Percentiles rank a stretch among this genome's conserved stretches.
Conservation (phyloP, 2,329 filamentous ascomycete species). For the Neopestalotiopsis sp. region DNA sequence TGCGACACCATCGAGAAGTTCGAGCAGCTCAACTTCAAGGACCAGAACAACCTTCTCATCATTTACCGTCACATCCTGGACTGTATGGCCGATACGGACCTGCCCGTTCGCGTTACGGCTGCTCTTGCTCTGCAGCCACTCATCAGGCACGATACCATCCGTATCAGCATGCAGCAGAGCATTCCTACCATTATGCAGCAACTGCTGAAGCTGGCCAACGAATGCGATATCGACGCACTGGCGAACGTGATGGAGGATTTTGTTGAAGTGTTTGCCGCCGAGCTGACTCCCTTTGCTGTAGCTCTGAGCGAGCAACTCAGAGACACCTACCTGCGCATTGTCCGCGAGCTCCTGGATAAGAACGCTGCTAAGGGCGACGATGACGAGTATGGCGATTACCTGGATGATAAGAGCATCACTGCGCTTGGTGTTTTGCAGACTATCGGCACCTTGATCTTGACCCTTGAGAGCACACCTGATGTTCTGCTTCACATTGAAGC, state of each 20-base stretch:
- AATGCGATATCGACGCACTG: conserved; percentile 95
- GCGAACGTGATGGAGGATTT: conserved; percentile 99
- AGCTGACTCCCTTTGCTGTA: conserved; percentile 95
- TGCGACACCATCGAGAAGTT: conserved; percentile 99
- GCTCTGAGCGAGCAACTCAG: conserved; percentile 93
- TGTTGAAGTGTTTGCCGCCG: conserved; percentile 96
- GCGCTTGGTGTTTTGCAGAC: conserved; percentile 95
- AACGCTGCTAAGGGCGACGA: conserved; percentile 78
- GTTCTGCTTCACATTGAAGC: conserved; percentile 93
- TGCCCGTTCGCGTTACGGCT: conserved; percentile 93
- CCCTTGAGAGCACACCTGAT: conserved; percentile 94
- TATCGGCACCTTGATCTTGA: conserved; percentile 95
- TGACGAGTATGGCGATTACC: conserved; percentile 84
- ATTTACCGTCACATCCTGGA: conserved; percentile 97
- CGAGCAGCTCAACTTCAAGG: conserved; percentile 95
- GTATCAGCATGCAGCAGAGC: conserved; percentile 93
- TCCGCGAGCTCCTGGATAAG: conserved; percentile 88
- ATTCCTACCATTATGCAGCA: conserved; percentile 99
- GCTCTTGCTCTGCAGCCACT: conserved; percentile 92
- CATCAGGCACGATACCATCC: conserved; percentile 93
- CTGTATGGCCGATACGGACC: conserved; percentile 92
- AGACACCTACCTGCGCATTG: conserved; percentile 94
- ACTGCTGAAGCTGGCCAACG: conserved; percentile 93
- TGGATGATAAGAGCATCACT: conserved; percentile 98
- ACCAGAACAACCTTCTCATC: conserved; percentile 90